Conservation (phyloP, 2,329 filamentous ascomycete genomes). For the Talaromyces marneffei region DNA sequence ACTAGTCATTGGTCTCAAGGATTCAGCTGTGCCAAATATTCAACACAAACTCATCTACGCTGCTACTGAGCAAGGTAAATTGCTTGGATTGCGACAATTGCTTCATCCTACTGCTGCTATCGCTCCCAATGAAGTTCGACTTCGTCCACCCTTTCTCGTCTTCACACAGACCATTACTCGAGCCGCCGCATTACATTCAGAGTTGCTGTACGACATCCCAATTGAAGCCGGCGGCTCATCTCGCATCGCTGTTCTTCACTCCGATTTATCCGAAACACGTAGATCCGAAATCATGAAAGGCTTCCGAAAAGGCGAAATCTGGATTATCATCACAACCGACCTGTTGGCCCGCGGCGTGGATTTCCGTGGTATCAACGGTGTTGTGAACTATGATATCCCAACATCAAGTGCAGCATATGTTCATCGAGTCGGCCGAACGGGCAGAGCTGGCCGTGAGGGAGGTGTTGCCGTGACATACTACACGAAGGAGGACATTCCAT, state of each 20-base stretch:
- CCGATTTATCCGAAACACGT: conserved; percentile 68
- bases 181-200: conserved; percentile 77
- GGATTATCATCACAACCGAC: conserved; percentile 95
- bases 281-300: conserved; percentile 78
- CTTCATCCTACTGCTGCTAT: conserved; percentile 66
- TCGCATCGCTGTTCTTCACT: conserved; percentile 85
- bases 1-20: conserved; percentile 91
- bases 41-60: conserved; percentile 84
- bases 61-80: conserved; percentile 87
- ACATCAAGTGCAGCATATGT: conserved; percentile 86
- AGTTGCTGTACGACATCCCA: conserved; percentile 92
- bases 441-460: conserved; percentile 77
- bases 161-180: conserved; percentile 95
- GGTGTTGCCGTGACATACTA: conserved; percentile 92
- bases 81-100: conserved; percentile 83
- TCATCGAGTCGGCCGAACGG: conserved; percentile 86
- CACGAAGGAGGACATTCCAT: conserved; percentile 88
- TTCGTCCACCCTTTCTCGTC: conserved; percentile 85
- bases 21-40: conserved; percentile 89
- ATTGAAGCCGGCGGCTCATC: conserved; percentile 75
- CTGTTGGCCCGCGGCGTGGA: conserved; percentile 87
- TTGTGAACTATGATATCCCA: conserved; percentile 96
- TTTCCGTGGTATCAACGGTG: conserved; percentile 89
- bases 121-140: conserved; percentile 38
- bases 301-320: conserved; percentile 87